Evolutionary conservation across 176 grass and related monocot genomes (phyloP).

Genomic region (Cenchrus purpureus): DNA sequence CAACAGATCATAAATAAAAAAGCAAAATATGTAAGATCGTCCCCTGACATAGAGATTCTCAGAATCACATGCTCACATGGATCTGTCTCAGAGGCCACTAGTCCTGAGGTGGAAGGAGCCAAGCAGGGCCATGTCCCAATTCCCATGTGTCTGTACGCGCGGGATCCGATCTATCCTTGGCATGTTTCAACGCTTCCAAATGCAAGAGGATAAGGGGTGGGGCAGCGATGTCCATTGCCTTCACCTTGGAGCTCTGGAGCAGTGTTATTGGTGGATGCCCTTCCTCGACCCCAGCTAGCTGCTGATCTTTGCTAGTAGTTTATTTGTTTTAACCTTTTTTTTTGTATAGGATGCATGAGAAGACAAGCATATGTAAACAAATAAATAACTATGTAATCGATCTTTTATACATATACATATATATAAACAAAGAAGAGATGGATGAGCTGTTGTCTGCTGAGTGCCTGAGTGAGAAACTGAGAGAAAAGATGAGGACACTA

Average conservation of each 20-base stretch:
- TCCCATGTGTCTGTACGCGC: neutral
- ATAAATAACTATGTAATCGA: neutral
- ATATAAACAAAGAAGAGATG: neutral
- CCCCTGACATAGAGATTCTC: neutral
- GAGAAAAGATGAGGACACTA: neutral
- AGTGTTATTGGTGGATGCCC: constrained; percentile 13
- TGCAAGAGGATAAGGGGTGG: constrained; percentile 3
- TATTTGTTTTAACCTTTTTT: constrained; percentile 3
- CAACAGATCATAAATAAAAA: constrained; percentile 10
- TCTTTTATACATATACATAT: neutral
- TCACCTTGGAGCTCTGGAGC: too few species aligned
- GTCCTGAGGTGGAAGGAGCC: neutral
- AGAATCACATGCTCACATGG: neutral
- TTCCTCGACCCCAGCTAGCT: neutral
- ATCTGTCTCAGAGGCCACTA: neutral
- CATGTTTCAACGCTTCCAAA: constrained; percentile 27
- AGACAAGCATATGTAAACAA: neutral
- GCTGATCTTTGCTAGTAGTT: neutral
- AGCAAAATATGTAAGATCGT: neutral
- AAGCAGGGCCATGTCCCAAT: neutral
- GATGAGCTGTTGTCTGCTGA: neutral
- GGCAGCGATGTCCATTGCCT: neutral
- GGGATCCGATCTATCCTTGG: constrained; percentile 7
- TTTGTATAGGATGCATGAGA: constrained; percentile 21
- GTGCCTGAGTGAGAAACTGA: neutral